Evolutionary conservation across 108 stramenopile species (phyloP), one percentile per base, ranked within the genome.

Genomic region (Cyclotella kingstonii): DNA sequence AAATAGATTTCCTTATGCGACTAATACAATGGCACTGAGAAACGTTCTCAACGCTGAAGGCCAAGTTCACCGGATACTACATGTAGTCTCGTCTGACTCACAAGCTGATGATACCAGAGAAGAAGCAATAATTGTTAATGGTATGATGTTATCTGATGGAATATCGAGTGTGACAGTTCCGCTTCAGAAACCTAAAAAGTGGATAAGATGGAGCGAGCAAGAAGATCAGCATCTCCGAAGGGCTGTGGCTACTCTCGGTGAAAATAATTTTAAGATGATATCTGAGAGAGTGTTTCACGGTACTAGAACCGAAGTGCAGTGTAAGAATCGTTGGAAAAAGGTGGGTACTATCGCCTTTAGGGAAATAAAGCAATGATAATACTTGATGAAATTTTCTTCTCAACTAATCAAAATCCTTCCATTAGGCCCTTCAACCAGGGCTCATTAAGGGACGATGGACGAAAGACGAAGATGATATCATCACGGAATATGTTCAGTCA

Each of bases 291-390:
- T 63, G 40, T 82, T 90, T 61, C 51, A 68, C 39, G 43, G 64
- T 50, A 33, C 66, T 17, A 66, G 95, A 21, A 60, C 79, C 12
- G 89, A 76, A 18, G 73, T 83, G 33, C 96, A 96, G 78, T 95
- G 94, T 82, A 84, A 89, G 56, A 81, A 87, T 54, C 86, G 96
- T 25, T 97, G 94, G 93, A 93, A 90, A 42, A 97, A 91, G 53
- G 90, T 91, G 63, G 59, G 67, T n/a, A n/a, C n/a, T n/a, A n/a
- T n/a, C n/a, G 17, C 23, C 12, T 52, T 44, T 36, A 36, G 36
- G 7, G 36, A 36, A 36, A 36, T 36, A 9, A 36, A n/a, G n/a
- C n/a, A n/a, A n/a, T n/a, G n/a, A 17, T 18, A 14, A 42, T 7
- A 17, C 18, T 43, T 18, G 15, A 19, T 59, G 8, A 7, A 6